These are phyloP conservation scores for Blastobotrys petasosporus DNA, from an alignment of 1,139 yeast species.

Conservation along the genomic window DNA sequence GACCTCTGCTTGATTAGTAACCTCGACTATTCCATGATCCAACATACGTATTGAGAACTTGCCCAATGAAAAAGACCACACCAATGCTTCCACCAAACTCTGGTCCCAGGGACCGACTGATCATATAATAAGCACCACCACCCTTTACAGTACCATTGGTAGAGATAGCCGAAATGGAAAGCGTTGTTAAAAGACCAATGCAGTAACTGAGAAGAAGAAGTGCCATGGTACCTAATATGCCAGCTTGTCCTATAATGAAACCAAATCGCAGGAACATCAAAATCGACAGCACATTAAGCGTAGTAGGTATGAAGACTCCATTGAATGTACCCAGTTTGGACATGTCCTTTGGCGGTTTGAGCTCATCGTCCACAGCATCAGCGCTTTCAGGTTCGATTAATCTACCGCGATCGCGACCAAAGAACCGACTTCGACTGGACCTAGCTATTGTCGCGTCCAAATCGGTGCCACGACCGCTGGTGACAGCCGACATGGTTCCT, in stretches of 20 bases:
- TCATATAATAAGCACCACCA: slow-evolving; percentile 83
- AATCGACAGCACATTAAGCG: slow-evolving; percentile 68
- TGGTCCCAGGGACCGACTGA: slow-evolving; percentile 70
- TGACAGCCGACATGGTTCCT: too few species aligned
- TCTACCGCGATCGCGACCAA: too few species aligned
- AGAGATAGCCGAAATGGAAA: slow-evolving; percentile 72
- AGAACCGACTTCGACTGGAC: too few species aligned
- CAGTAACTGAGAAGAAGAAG: slow-evolving; percentile 51
- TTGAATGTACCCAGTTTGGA: slow-evolving; percentile 34
- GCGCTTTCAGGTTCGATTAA: too few species aligned
- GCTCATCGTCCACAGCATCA: too few species aligned
- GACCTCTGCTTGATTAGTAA: slow-evolving; percentile 35
- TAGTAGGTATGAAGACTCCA: slow-evolving; percentile 68
- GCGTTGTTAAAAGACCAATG: slow-evolving; percentile 60
- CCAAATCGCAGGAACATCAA: slow-evolving; percentile 77
- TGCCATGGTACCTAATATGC: slow-evolving; percentile 51
- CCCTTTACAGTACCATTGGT: slow-evolving; percentile 81
- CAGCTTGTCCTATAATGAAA: slow-evolving; percentile 73
- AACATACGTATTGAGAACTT: slow-evolving; percentile 53
- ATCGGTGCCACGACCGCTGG: too few species aligned
- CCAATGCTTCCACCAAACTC: slow-evolving; percentile 87
- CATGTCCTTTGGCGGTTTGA: slow-evolving; percentile 2
- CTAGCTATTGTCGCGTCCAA: too few species aligned
- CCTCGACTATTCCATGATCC: slow-evolving; percentile 21
- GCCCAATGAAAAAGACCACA: slow-evolving; percentile 69